Evolutionary conservation across 805 yeast species (phyloP).

Genomic region (Nakazawaea holstii): DNA sequence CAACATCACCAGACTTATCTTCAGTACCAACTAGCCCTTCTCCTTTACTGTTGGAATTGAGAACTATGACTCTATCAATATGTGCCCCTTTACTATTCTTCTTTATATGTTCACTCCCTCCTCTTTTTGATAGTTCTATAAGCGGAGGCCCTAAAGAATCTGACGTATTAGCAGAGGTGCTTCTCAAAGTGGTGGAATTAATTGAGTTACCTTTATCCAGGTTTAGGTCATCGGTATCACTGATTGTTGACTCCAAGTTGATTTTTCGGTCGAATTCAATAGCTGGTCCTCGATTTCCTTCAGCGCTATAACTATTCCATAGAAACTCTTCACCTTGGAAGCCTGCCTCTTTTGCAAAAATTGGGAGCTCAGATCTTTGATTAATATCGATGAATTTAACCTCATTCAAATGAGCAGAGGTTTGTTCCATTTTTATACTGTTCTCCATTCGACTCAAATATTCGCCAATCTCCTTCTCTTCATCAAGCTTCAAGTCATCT

Average conservation of each 20-base stretch:
- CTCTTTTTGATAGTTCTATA: neutral
- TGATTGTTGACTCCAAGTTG: neutral
- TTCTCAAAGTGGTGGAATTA: too few species aligned
- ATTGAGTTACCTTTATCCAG: too few species aligned
- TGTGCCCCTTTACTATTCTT: neutral
- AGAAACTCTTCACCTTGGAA: neutral
- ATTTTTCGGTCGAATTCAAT: neutral
- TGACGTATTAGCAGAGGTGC: too few species aligned
- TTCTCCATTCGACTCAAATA: conserved; percentile 1
- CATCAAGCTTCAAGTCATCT: neutral
- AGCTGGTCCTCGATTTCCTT: conserved; percentile 12
- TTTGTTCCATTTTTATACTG: neutral
- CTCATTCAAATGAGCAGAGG: neutral
- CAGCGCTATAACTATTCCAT: conserved; percentile 14
- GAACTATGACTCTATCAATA: too few species aligned
- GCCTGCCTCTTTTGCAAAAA: neutral
- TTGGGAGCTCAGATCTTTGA: neutral
- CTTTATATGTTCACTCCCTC: neutral
- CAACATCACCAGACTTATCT: neutral
- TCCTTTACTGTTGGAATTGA: too few species aligned
- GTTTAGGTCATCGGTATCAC: too few species aligned
- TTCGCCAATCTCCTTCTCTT: neutral
- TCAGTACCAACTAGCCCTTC: neutral
- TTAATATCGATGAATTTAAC: conserved; percentile 1
- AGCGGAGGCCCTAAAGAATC: too few species aligned